Percentiles rank a stretch among this genome's conserved stretches.
These are phyloP conservation scores for Opeltia flavorubescens DNA, from an alignment of 495 filamentous ascomycete genomes.

Conservation along the genomic window DNA sequence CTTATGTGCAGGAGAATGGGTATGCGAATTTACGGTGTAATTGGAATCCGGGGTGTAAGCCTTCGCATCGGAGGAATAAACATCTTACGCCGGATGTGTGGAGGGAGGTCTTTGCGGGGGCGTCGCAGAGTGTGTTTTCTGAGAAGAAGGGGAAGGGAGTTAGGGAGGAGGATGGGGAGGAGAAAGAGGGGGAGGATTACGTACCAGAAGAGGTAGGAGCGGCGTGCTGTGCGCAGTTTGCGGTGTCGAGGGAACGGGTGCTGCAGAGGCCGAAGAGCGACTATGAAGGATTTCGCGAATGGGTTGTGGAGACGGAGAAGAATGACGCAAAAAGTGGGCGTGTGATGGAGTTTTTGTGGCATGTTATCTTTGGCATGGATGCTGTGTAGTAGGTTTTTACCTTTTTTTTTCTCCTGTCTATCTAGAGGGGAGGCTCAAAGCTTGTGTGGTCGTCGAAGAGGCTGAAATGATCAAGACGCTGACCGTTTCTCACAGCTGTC, in stretches of 20 bases:
- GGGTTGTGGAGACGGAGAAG: constrained; percentile 46
- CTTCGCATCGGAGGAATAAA: constrained; percentile 22
- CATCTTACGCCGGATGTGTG: constrained; percentile 23
- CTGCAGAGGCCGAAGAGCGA: constrained; percentile 30
- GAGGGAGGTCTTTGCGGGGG: constrained; percentile 28
- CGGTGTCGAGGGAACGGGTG: constrained; percentile 40
- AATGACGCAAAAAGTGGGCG: constrained; percentile 43
- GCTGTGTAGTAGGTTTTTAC: constrained; percentile 34
- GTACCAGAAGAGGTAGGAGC: constrained; percentile 26
- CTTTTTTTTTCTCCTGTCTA: too few species aligned
- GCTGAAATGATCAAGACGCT: neutral
- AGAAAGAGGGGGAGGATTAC: constrained; percentile 14
- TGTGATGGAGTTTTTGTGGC: constrained; percentile 62
- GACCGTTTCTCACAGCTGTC: constrained; percentile 23
- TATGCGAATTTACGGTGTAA: constrained; percentile 38
- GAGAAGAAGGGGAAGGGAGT: constrained; percentile 26
- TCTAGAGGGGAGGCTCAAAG: neutral
- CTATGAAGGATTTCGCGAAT: constrained; percentile 41
- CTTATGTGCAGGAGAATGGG: constrained; percentile 28
- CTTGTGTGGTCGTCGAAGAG: neutral
- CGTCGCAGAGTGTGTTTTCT: constrained; percentile 20
- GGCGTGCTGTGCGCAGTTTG: constrained; percentile 60
- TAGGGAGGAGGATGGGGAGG: too few species aligned
- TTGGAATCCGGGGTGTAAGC: constrained; percentile 30
- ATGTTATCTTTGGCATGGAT: constrained; percentile 43